Evolutionary conservation across 2,329 filamentous ascomycete genomes (phyloP).

Genomic region (Epichloe baconii): DNA sequence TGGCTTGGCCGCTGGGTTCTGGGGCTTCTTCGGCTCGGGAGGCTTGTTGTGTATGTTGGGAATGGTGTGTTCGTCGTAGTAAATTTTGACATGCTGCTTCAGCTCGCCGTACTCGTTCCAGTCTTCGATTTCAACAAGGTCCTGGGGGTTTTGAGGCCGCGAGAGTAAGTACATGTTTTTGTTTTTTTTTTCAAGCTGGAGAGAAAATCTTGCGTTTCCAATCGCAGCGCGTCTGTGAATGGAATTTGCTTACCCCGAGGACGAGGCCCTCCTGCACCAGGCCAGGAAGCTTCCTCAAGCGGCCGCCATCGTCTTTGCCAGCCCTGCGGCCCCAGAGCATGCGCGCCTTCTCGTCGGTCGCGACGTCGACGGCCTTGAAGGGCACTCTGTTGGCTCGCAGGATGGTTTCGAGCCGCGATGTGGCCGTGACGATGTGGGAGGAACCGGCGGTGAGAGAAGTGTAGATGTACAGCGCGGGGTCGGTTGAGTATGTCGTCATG

Average conservation of each 20-base stretch:
- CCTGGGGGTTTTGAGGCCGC: constrained; percentile 35
- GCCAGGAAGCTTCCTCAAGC: constrained; percentile 67
- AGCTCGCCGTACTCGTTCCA: constrained; percentile 99
- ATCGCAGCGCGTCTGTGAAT: too few relatives aligned
- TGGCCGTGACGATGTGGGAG: constrained; percentile 91
- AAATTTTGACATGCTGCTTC: constrained; percentile 66
- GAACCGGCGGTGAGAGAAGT: constrained; percentile 92
- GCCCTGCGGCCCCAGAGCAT: constrained; percentile 79
- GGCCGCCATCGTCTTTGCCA: constrained; percentile 52
- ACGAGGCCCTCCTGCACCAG: constrained; percentile 79
- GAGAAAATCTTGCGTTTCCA: too few relatives aligned
- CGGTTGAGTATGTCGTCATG: constrained; percentile 38
- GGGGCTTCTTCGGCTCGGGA: constrained; percentile 23
- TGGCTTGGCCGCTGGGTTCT: constrained; percentile 12
- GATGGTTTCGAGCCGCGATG: constrained; percentile 90
- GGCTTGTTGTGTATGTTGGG: constrained; percentile 40
- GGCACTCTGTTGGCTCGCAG: constrained; percentile 88
- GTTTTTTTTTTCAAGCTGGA: too few relatives aligned
- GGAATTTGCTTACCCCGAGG: constrained; percentile 55
- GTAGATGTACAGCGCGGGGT: constrained; percentile 79
- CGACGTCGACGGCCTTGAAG: constrained; percentile 84
- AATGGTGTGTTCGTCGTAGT: constrained; percentile 49
- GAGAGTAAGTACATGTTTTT: neutral
- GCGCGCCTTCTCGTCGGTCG: constrained; percentile 76
- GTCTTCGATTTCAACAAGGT: constrained; percentile 87